Conservation (phyloP, 352 stramenopile genomes). For the Peronosclerospora sorghi region DNA sequence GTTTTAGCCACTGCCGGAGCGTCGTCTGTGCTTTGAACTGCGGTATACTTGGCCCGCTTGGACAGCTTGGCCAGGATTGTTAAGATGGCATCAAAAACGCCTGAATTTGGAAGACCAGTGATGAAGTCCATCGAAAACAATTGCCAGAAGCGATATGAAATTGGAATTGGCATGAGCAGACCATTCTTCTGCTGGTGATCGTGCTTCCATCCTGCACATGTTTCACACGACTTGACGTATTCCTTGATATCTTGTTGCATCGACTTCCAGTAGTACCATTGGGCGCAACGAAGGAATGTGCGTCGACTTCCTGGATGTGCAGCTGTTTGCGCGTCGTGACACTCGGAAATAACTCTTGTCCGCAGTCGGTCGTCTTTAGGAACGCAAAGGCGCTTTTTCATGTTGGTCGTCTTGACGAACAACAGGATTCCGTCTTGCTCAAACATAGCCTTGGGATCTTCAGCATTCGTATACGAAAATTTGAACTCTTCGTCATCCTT, state of each 20-base stretch:
- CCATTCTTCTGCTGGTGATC: background rate
- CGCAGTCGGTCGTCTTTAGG: background rate
- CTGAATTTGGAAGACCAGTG: background rate
- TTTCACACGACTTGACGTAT: background rate
- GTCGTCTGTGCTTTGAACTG: conserved; percentile 2
- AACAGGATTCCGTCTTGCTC: background rate
- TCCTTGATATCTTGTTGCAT: background rate
- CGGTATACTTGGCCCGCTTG: background rate
- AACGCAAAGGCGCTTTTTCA: background rate
- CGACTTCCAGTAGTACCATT: background rate
- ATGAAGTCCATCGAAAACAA: background rate
- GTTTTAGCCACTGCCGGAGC: conserved; percentile 4
- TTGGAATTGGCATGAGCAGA: background rate
- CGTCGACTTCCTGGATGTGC: background rate
- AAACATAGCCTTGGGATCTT: background rate
- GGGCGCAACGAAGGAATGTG: background rate
- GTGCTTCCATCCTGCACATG: background rate
- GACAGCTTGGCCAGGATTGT: background rate
- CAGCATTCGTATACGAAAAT: too few species aligned
- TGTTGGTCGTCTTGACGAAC: background rate
- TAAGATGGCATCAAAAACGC: background rate
- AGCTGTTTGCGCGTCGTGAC: background rate
- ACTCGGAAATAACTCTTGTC: background rate
- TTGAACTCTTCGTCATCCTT: background rate
- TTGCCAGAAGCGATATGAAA: background rate